Base-by-base conservation (phyloP, 2,329 filamentous ascomycete species). In the Plenodomus lindquistii region DNA sequence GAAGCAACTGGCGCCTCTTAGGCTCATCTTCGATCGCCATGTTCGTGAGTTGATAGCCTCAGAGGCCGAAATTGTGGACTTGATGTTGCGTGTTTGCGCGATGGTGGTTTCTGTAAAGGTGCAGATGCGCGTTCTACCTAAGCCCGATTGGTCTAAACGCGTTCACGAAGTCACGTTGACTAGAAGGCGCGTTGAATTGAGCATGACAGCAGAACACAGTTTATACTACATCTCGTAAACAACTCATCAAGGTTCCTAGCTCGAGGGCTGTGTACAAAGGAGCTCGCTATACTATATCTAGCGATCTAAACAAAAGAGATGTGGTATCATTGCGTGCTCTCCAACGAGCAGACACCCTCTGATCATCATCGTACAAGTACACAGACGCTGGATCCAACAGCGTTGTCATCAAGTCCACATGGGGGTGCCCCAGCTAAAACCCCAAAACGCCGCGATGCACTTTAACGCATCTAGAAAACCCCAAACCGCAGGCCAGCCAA, bases 91-190 rank as follows among this genome's bases (percentile, higher is more conserved):
- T 36, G 37, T 44, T 38, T 37, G n/a, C 18, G 50, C 40, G 42
- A 35, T 27, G 42, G 37, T 52, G 50, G 56, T 52, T 55, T 57
- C 57, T 31, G 42, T 40, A 37, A 21, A 34, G 43, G 40, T 42
- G 35, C 57, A 31, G 10, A 13, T 13, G 27, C 27, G 51, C 63
- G 62, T 55, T 44, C 46, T n/a, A n/a, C n/a, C n/a, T 55, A 49
- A 37, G 24, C 41, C 42, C 38, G 39, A 55, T 46, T 18, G 21
- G 37, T 57, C 40, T 48, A 66, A 65, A 62, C 58, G 65, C 49
- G 19, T 18, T 59, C 62, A 50, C 60, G 59, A 40, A 48, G 44
- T 65, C 64, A 66, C 59, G 60, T 63, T 61, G 40, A 31, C 11
- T 31, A 13, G 11, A 31, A 31, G 27, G 27, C 27, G 27, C 27